These are phyloP conservation scores for Hordeum pubiflorum DNA, from an alignment of 202 grass and related monocot species.

Conservation along the genomic window DNA sequence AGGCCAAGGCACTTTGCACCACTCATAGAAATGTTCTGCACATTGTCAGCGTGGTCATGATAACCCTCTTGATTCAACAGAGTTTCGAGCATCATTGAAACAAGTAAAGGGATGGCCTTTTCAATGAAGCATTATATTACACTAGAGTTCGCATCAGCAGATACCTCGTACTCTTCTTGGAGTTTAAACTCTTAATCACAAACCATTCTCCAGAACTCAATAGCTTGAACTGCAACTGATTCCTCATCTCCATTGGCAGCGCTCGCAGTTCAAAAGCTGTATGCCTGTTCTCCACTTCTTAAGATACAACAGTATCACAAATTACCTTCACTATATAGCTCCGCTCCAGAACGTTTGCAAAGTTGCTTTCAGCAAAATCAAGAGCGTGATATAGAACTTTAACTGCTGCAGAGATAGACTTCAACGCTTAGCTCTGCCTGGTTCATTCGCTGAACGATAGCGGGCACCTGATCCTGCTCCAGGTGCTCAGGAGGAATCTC, in stretches of 20 bases:
- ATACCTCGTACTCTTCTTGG: constrained; percentile 44
- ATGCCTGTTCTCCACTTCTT: constrained; percentile 52
- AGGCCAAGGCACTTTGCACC: constrained; percentile 58
- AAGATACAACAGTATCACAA: constrained; percentile 54
- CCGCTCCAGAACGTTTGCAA: constrained; percentile 67
- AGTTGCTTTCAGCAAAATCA: constrained; percentile 78
- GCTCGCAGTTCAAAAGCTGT: constrained; percentile 49
- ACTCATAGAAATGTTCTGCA: constrained; percentile 75
- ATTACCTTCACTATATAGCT: constrained; percentile 72
- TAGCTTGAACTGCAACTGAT: not conserved
- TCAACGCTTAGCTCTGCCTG: not conserved
- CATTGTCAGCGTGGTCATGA: constrained; percentile 61
- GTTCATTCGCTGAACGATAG: constrained; percentile 24
- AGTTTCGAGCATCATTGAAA: constrained; percentile 60
- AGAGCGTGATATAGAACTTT: constrained; percentile 66
- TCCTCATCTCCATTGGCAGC: constrained; percentile 34
- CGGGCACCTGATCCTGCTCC: constrained; percentile 80
- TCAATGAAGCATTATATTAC: constrained; percentile 59
- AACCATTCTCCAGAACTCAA: not conserved
- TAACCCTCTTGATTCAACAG: constrained; percentile 65
- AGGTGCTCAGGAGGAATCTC: constrained; percentile 70
- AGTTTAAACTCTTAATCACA: constrained; percentile 64
- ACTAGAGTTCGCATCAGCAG: constrained; percentile 44
- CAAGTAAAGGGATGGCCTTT: constrained; percentile 57
- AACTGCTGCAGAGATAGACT: constrained; percentile 28